These are phyloP conservation scores for Vitis vinifera DNA, from an alignment of 164 flowering plant genomes.

Conservation along the genomic window DNA sequence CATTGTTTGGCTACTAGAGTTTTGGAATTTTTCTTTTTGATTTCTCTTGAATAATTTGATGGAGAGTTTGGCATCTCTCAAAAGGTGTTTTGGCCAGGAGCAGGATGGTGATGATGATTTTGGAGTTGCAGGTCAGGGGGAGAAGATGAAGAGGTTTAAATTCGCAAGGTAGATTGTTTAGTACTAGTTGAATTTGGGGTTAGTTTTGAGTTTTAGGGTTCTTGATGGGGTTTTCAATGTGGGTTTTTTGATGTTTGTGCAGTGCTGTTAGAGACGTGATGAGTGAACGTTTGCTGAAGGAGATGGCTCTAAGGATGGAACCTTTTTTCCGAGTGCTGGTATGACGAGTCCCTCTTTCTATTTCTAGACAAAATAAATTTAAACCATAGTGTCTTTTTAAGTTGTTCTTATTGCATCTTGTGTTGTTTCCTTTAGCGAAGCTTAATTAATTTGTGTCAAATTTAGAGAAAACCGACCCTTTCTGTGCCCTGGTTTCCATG, in stretches of 20 bases:
- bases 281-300: slow-evolving; percentile 22
- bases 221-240: background rate
- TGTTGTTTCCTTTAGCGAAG: too few relatives aligned
- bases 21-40: background rate
- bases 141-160: slow-evolving; percentile 21
- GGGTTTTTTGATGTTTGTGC: slow-evolving; percentile 18
- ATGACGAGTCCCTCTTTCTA: background rate
- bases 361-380: too few relatives aligned
- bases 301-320: slow-evolving; percentile 29
- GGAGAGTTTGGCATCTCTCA: slow-evolving; percentile 29
- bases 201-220: background rate
- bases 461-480: too few relatives aligned
- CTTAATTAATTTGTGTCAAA: too few relatives aligned
- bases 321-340: slow-evolving; percentile 49
- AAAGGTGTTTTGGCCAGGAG: slow-evolving; percentile 23
- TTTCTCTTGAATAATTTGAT: background rate
- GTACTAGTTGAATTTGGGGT: background rate
- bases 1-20: background rate
- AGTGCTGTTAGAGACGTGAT: slow-evolving; percentile 29
- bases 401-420: too few relatives aligned
- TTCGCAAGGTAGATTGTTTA: slow-evolving; percentile 6
- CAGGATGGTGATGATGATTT: slow-evolving; percentile 14
- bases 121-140: slow-evolving; percentile 16
- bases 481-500: too few relatives aligned
- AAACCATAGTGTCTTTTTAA: too few relatives aligned